phyloP scores from a whole-genome alignment of 2,329 filamentous ascomycete species.

The Fusarium sp. region DNA sequence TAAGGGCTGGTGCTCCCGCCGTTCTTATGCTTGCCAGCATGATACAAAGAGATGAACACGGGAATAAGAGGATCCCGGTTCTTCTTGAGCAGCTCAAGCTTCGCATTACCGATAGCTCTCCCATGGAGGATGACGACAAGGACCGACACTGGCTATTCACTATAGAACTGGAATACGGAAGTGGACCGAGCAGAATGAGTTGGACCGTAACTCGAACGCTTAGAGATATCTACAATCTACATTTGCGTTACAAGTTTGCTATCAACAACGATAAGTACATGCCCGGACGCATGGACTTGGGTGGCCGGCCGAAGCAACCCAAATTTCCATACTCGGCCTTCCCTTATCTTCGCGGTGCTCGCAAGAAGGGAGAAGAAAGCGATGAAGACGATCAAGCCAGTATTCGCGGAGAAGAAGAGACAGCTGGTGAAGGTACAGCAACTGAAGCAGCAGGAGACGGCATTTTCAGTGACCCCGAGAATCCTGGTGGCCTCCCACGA shows the following conservation, averaged over 20 bases:
- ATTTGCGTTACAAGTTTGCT: slow-evolving; percentile 91
- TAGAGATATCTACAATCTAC: slow-evolving; percentile 89
- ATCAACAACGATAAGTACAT: slow-evolving; percentile 85
- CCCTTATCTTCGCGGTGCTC: slow-evolving; percentile 84
- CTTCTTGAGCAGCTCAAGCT: slow-evolving; percentile 95
- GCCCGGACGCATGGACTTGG: slow-evolving; percentile 70
- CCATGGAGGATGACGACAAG: slow-evolving; percentile 69
- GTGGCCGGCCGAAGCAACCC: slow-evolving; percentile 80
- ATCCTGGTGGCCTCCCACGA: slow-evolving; percentile 46
- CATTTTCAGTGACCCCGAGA: slow-evolving; percentile 49
- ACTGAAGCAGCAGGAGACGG: slow-evolving; percentile 71
- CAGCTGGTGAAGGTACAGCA: slow-evolving; percentile 61
- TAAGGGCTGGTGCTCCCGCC: slow-evolving; percentile 90
- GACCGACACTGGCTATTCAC: slow-evolving; percentile 85
- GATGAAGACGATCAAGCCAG: slow-evolving; percentile 72
- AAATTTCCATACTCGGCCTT: slow-evolving; percentile 90
- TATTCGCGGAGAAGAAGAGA: slow-evolving; percentile 54
- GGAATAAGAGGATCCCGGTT: slow-evolving; percentile 93
- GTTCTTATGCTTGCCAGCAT: slow-evolving; percentile 95
- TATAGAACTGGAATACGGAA: slow-evolving; percentile 95
- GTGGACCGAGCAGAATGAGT: slow-evolving; percentile 93
- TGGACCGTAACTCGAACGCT: slow-evolving; percentile 92
- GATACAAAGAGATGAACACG: slow-evolving; percentile 96
- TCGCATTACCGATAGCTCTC: slow-evolving; percentile 80
- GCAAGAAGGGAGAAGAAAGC: slow-evolving; percentile 81